Base-by-base conservation (phyloP, 768 basidiomycete genomes). In the Lactarius sanguifluus region DNA sequence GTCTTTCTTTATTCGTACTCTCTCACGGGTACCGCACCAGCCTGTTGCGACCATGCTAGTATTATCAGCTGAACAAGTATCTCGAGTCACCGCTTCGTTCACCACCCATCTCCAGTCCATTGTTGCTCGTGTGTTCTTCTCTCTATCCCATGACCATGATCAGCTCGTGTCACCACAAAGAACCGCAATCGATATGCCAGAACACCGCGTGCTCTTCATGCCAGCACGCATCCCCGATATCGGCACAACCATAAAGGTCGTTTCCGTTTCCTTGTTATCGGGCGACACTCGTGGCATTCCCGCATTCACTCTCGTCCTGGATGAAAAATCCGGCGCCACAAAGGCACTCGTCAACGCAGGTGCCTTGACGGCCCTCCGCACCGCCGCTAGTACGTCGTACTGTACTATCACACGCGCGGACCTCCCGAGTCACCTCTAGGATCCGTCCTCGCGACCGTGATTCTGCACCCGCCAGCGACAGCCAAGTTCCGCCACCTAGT, bases 281-380 rank as follows among this genome's bases (percentile, higher is more conserved):
- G 79, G 72, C 2, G 81, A 81, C 55, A 72, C 69, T 6, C 71
- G 23, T 74, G 94, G 94, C 0, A 73, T 96, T 23, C 90, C 93
- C 8, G 93, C 82, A 0, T 87, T 86, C 0, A 96, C 91, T 0
- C 74, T 94, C 50, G 82, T 95, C 2, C 71, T 96, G 13, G 87
- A 95, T 72, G 90, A 92, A 68, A 71, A 66, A 2, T 86, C 84
- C 0, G 94, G 94, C 1, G 77, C 78, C 1, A 82, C 88, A n/a
- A 88, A 82, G 68, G 92, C 90, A 0, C 77, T 96, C 40, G 76
- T 96, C 23, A 96, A 96, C 72, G 89, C 94, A 1, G 79, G 87
- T 36, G 81, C 80, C 45, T 77, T 96, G 71, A 96, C 94, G 2
- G 90, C 93, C 6, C 76, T 94, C 36, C 77, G 94, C 52, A 96